Conservation (phyloP, 2,329 filamentous ascomycete genomes). For the Orbilia brochopaga region DNA sequence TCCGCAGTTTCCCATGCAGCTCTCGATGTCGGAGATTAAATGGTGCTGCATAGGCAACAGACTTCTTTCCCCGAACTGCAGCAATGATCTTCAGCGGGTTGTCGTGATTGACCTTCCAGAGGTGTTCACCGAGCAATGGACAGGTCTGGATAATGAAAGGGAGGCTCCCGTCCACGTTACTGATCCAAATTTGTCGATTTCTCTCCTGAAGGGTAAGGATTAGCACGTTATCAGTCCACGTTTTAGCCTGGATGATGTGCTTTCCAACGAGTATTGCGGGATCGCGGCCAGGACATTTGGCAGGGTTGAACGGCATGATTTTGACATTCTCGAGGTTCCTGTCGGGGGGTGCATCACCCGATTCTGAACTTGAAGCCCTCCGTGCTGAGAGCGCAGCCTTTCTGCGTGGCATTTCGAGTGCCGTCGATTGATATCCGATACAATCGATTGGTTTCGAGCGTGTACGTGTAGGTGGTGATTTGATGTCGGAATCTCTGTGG, state of each 20-base stretch:
- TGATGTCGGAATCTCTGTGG: too few relatives aligned
- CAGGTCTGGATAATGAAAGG: conserved; percentile 33
- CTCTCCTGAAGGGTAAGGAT: conserved; percentile 13
- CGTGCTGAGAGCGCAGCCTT: too few relatives aligned
- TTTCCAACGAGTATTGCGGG: conserved; percentile 14
- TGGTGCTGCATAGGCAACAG: conserved; percentile 41
- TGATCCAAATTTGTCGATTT: conserved; percentile 35
- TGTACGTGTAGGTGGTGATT: too few relatives aligned
- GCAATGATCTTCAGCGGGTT: conserved; percentile 17
- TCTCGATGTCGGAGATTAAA: conserved; percentile 8
- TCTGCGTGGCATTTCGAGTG: too few relatives aligned
- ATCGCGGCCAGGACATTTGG: conserved; percentile 3
- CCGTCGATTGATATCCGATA: too few relatives aligned
- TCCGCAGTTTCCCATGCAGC: conserved; percentile 14
- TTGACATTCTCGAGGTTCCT: conserved; percentile 34
- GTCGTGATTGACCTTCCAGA: not conserved
- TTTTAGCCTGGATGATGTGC: conserved; percentile 9
- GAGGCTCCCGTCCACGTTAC: conserved; percentile 7
- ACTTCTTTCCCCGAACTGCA: conserved; percentile 21
- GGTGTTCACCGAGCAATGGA: conserved; percentile 15
- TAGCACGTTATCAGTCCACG: conserved; percentile 5
- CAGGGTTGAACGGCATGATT: conserved; percentile 13
- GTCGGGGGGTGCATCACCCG: not conserved
- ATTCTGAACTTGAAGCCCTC: too few relatives aligned
- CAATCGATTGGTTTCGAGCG: too few relatives aligned